Conservation (phyloP, 2,329 filamentous ascomycete genomes). For the Phialocephala subalpina region DNA sequence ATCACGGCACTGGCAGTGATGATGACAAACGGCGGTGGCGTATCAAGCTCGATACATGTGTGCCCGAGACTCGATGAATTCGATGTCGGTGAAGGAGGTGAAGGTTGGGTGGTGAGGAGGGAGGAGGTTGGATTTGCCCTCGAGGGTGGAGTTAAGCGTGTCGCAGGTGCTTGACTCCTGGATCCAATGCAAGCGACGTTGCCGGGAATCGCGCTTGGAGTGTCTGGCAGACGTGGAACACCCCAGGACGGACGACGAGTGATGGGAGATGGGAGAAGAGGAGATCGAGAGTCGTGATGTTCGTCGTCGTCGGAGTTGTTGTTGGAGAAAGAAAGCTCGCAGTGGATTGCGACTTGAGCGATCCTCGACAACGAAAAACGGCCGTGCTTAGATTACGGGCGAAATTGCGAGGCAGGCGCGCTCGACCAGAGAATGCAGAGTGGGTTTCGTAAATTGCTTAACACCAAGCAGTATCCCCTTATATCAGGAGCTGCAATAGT, state of each 20-base stretch:
- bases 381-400: constrained; percentile 8
- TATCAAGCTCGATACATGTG: constrained; percentile 27
- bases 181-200: constrained; percentile 13
- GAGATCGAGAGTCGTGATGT: constrained; percentile 4
- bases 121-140: constrained; percentile 25
- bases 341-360: constrained; percentile 8
- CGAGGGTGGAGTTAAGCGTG: constrained; percentile 29
- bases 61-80: constrained; percentile 27
- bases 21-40: constrained; percentile 29
- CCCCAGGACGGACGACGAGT: neutral
- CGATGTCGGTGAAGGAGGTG: constrained; percentile 21
- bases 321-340: constrained; percentile 18
- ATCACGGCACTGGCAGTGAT: constrained; percentile 26
- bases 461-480: constrained; percentile 14
- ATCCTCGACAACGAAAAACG: constrained; percentile 13
- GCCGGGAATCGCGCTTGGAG: neutral
- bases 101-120: constrained; percentile 15
- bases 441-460: constrained; percentile 22
- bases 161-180: constrained; percentile 30
- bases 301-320: constrained; percentile 13
- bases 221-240: neutral
- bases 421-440: constrained; percentile 18
- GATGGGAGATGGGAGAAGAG: neutral
- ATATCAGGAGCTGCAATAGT: neutral
- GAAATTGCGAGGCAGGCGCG: constrained; percentile 21